Base-by-base conservation (phyloP, 148 eudicot genomes). In the Chenopodium suecicum region DNA sequence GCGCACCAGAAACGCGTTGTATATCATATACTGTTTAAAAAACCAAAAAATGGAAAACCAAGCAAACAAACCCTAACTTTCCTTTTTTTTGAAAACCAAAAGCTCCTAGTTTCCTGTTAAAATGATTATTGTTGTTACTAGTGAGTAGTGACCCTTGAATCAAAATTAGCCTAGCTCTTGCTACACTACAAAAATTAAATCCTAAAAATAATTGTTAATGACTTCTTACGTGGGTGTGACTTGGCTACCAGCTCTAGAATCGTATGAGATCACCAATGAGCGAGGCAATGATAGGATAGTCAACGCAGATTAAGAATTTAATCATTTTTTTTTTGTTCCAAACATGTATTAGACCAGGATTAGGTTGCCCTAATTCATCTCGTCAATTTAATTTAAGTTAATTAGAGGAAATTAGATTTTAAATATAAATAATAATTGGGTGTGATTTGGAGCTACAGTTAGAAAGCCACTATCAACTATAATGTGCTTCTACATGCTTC, bases 211-310 rank as follows among this genome's bases (percentile, higher is more conserved):
- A 47, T 47, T 12, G 1, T 50, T 50, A 69, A 16, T 69, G 4
- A 69, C 72, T 22, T 34, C 14, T 8, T 31, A 37, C 68, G 79
- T 76, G 50, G 25, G 48, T 10, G 50, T 58, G 47, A 62, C 41
- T 20, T 10, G 60, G 74, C 73, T 50, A 68, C 81, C 48, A 20
- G 27, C 75, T 50, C 3, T 41, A 54, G 75, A 70, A 79, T 70
- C 47, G 37, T 10, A 54, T 79, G 66, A 79, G 67, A 9, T 56
- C 75, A 56, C 52, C 62, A 56, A 58, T 17, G 44, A 5, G 44
- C 44, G 44, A 41, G 44, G 44, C 7, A 6, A 41, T 41, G 31
- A 68, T 3, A 20, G n/a, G 64, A 41, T 41, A 47, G 63, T 68
- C 64, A 73, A 20, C 10, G 46, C 48, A 73, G 32, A 5, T 44